Base-by-base conservation (phyloP, 2,329 filamentous ascomycete genomes). In the Onygenales sp. region DNA sequence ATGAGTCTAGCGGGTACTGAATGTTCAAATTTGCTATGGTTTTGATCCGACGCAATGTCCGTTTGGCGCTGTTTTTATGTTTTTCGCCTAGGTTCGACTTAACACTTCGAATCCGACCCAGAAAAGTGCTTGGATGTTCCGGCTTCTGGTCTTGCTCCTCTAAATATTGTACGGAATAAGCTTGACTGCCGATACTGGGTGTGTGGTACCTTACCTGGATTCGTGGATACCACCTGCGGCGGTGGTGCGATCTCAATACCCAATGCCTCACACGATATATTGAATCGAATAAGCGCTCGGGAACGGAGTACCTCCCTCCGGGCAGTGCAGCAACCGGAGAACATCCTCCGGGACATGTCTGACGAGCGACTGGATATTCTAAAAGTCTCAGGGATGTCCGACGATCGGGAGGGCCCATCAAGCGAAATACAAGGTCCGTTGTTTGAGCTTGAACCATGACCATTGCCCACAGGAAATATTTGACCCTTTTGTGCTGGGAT, bases 31-130 rank as follows among this genome's bases (percentile, higher is more conserved):
- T 65, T 5, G 65, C 65, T 50, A 73, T 65, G 13, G 71, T 73
- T 58, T 66, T 73, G 50, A 68, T 71, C 36, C 68, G 69, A 39
- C 69, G 67, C 41, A 73, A 52, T 13, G 58, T 66, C 1, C 58
- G 58, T 7, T 53, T 53, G 5, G 56, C 58, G 39, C 55, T 57
- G 9, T 58, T 45, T 7, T 56, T 57, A 21, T 56, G 38, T 43
- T 57, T 61, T 7, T 70, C 52, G 5, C 61, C 60, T 39, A 69
- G 43, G 45, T 54, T 66, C 5, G 70, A 72, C 43, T 66, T 66
- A 54, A 69, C 66, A 3, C 60, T 66, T 36, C 68, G 66, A 51
- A 72, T 62, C 43, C 64, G 63, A 49, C 61, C 58, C 10, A 69
- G 35, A 8, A 51, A 11, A 7, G 49, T 43, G 43, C 5, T 21